Evolutionary conservation across 805 yeast species (phyloP).

Genomic region (Candida germanica): DNA sequence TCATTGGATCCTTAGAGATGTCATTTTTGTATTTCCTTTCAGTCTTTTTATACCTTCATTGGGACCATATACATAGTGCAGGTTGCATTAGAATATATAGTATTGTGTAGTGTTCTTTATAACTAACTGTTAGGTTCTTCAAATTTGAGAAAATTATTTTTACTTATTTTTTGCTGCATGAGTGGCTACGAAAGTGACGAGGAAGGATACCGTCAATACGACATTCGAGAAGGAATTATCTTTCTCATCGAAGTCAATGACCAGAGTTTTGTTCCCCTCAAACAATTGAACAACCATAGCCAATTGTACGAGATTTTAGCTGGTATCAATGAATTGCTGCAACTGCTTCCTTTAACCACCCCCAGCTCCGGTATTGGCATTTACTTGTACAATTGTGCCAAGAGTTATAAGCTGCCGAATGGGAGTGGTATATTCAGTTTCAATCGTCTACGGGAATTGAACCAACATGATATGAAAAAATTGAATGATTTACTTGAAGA

Average conservation of each 20-base stretch:
- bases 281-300: constrained; percentile 35
- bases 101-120: no score
- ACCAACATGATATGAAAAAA: constrained; percentile 53
- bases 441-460: constrained; percentile 53
- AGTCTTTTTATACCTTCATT: no score
- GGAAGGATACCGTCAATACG: constrained; percentile 34
- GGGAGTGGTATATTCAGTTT: constrained; percentile 45
- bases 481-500: constrained; percentile 53
- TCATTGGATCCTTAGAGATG: no score
- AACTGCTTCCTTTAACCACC: constrained; percentile 59
- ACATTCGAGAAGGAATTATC: constrained; percentile 59
- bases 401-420: constrained; percentile 27
- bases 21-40: no score
- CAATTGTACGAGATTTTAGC: constrained; percentile 52
- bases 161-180: no score
- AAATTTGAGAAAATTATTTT: no score
- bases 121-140: no score
- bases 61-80: neutral
- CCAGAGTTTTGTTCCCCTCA: constrained; percentile 35
- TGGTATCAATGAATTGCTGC: constrained; percentile 58
- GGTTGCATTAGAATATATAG: neutral
- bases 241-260: constrained; percentile 62
- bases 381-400: constrained; percentile 52
- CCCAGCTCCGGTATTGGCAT: constrained; percentile 78
- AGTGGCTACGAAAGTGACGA: constrained; percentile 14